Percentiles rank a stretch among this genome's conserved stretches.
phyloP scores from a whole-genome alignment of 2,329 filamentous ascomycete genomes.

The Cladosporium sp. region DNA sequence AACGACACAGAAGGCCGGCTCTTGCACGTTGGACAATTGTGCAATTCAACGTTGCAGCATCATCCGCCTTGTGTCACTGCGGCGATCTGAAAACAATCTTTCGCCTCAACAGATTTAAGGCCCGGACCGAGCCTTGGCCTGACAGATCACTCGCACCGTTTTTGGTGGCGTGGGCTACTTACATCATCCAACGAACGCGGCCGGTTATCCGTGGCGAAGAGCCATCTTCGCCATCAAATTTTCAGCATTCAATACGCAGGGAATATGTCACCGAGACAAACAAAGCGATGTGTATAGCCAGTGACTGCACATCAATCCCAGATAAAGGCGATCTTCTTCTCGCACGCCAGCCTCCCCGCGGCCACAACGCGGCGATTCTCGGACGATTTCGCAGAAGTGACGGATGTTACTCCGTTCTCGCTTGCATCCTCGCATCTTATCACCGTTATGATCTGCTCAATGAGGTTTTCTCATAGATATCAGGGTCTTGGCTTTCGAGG shows the following conservation, averaged over 20 bases:
- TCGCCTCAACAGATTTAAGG: neutral
- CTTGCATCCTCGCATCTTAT: neutral
- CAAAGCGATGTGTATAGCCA: neutral
- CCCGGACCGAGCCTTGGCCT: neutral
- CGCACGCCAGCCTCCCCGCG: neutral
- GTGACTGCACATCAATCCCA: neutral
- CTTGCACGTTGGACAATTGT: neutral
- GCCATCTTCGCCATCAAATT: neutral
- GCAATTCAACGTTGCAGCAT: neutral
- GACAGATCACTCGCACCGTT: neutral
- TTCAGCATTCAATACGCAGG: neutral
- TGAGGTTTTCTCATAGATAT: neutral
- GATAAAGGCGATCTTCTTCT: neutral
- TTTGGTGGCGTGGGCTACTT: neutral
- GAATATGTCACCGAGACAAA: no score
- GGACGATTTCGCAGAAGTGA: neutral
- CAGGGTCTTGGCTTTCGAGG: neutral
- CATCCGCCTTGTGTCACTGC: neutral
- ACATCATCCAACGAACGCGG: neutral
- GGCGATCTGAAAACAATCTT: neutral
- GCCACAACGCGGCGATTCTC: constrained; percentile 10
- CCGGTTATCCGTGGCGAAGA: neutral
- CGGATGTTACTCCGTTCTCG: neutral
- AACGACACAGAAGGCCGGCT: neutral
- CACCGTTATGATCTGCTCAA: neutral